Percentiles rank a stretch among this genome's conserved stretches.
These are phyloP conservation scores for Suhomyces choctaworum DNA, from an alignment of 1,139 yeast genomes.

Conservation along the genomic window DNA sequence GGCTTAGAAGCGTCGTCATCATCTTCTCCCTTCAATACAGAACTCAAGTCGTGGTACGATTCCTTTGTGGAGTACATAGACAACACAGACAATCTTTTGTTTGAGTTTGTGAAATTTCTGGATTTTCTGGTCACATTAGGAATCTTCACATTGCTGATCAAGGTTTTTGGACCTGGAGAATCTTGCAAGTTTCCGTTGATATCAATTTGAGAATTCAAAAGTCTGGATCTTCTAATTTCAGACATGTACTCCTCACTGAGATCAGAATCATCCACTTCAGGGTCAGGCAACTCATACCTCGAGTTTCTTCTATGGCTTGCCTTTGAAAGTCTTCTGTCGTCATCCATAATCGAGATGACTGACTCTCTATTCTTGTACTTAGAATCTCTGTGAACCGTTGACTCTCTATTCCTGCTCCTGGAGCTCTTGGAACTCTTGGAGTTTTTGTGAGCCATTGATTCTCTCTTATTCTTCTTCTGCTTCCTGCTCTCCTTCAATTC, in stretches of 20 bases:
- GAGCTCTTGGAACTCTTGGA: constrained; percentile 3
- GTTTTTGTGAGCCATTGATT: constrained; percentile 25
- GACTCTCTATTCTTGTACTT: constrained; percentile 16
- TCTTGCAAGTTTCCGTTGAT: constrained; percentile 30
- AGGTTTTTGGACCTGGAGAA: constrained; percentile 29
- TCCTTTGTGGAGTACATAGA: constrained; percentile 69
- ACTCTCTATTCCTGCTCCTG: constrained; percentile 32
- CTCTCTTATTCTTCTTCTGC: constrained; percentile 15
- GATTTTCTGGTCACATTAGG: constrained; percentile 74
- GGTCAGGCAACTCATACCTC: constrained; percentile 40
- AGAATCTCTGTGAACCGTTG: constrained; percentile 30
- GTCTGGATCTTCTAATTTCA: constrained; percentile 46
- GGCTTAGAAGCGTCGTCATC: constrained; percentile 27
- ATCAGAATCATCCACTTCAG: constrained; percentile 37
- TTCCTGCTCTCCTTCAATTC: constrained; percentile 30
- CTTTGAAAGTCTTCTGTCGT: constrained; percentile 21
- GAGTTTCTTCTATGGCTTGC: constrained; percentile 22
- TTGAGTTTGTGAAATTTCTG: constrained; percentile 58
- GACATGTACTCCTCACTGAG: constrained; percentile 48
- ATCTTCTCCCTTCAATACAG: constrained; percentile 46
- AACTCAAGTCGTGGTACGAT: constrained; percentile 61
- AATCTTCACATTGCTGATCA: constrained; percentile 60
- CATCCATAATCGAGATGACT: constrained; percentile 26
- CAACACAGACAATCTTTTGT: constrained; percentile 66
- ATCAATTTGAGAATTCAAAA: constrained; percentile 46